Evolutionary conservation across 2,329 filamentous ascomycete genomes (phyloP), one percentile per base, ranked within the genome.

Genomic region (Ophiosphaerella narmari): DNA sequence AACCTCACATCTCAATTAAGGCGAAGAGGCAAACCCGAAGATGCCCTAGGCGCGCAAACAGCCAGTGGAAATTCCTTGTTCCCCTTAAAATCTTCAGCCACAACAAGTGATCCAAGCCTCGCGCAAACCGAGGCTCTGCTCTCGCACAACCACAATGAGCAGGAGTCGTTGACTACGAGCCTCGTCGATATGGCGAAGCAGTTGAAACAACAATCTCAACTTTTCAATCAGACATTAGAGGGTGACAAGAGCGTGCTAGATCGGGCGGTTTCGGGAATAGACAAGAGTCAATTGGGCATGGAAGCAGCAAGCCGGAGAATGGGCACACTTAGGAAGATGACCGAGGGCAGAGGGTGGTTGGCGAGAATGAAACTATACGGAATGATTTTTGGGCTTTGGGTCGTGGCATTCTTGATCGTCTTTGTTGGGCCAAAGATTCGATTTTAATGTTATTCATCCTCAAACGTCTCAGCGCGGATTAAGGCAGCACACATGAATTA

Each of bases 311-410:
- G 85, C 45, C 83, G 84, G 56, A 79, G 85, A 55, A 95, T 97
- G 90, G 87, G 89, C 1, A 81, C 83, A 64, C 73, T 97, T 68
- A 80, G 84, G 60, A 82, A 82, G 44, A 91, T 96, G 86, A 91
- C 88, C 13, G 93, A 97, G 76, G 92, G 91, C 3, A 87, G 88
- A 69, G 91, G 91, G 0, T 95, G 89, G 88, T 91, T 83, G 85
- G 91, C 88, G 5, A 78, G 92, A 44, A 83, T 96, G 78, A 80
- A 93, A 75, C 78, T 97, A 53, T 96, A 94, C 77, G 87, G 80
- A 34, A 88, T 90, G 81, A 91, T 97, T 41, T 89, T 87, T 63
- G 90, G 84, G 26, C 73, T 97, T 55, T 93, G 91, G 86, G 63
- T 95, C n/a, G 75, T 85, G 23, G 82, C 91, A 14, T 77, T 96